Conservation (phyloP, 352 stramenopile species). For the Phytophthora syringae region DNA sequence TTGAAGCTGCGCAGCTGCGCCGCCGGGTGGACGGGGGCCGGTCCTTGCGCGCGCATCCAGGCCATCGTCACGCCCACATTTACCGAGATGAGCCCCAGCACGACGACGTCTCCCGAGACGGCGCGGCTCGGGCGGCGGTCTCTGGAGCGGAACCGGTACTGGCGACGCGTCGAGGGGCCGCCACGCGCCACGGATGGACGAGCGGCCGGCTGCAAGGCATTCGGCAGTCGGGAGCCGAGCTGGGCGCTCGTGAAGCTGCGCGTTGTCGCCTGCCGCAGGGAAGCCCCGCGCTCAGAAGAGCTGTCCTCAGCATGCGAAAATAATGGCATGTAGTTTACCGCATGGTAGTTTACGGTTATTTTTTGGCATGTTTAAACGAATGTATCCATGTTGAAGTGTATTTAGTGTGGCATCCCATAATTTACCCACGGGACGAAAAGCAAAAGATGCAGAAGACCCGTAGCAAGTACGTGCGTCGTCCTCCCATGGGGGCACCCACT, state of each 20-base stretch:
- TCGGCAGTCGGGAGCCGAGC: slow-evolving; percentile 4
- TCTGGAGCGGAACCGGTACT: slow-evolving; percentile 27
- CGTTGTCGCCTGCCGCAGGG: no score
- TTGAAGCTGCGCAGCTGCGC: slow-evolving; percentile 33
- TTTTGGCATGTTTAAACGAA: no score
- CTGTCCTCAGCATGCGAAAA: slow-evolving; percentile 10
- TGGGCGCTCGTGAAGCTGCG: slow-evolving; percentile 18
- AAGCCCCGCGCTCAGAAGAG: slow-evolving; percentile 11
- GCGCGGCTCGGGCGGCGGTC: slow-evolving; percentile 28
- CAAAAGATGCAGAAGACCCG: slow-evolving; percentile 54
- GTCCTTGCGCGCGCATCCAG: slow-evolving; percentile 62
- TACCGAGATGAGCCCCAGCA: slow-evolving; percentile 57
- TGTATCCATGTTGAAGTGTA: slow-evolving; percentile 20
- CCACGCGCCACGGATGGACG: no score
- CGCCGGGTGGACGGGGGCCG: slow-evolving; percentile 37
- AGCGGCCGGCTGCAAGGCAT: slow-evolving; percentile 14
- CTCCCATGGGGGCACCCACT: background rate
- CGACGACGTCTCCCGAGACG: slow-evolving; percentile 46
- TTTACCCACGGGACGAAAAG: slow-evolving; percentile 23
- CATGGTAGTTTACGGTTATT: background rate
- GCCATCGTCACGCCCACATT: slow-evolving; percentile 67
- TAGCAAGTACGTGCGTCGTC: slow-evolving; percentile 48
- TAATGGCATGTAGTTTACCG: background rate
- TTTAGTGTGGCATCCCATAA: slow-evolving; percentile 15
- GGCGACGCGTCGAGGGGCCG: no score